A percentile compares a stretch with the other conserved stretches of the same genome.
These are phyloP conservation scores for Phytophthora macrochlamydospora DNA, from an alignment of 352 stramenopile genomes.

Conservation along the genomic window DNA sequence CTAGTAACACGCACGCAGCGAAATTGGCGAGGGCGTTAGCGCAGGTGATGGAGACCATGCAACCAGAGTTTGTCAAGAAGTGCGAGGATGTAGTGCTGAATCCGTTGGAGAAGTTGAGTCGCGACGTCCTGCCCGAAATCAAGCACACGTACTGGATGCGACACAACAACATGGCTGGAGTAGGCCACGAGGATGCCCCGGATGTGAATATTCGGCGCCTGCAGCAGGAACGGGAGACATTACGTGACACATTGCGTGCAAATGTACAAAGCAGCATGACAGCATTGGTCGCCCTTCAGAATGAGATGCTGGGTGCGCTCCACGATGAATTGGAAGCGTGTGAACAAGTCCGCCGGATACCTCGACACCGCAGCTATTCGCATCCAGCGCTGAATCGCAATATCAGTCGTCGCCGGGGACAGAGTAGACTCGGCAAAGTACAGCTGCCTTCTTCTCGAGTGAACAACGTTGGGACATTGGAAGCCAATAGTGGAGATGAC, in stretches of 20 bases:
- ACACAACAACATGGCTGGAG: slow-evolving; percentile 24
- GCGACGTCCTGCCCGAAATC: slow-evolving; percentile 65
- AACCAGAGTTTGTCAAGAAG: slow-evolving; percentile 46
- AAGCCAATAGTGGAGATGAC: background rate
- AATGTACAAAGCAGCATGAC: slow-evolving; percentile 66
- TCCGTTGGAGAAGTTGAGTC: slow-evolving; percentile 48
- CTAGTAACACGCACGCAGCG: slow-evolving; percentile 18
- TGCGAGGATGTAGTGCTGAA: slow-evolving; percentile 52
- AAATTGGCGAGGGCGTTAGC: slow-evolving; percentile 36
- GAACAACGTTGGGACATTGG: background rate
- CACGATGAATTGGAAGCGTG: slow-evolving; percentile 43
- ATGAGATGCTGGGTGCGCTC: slow-evolving; percentile 44
- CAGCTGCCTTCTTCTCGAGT: background rate
- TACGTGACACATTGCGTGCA: slow-evolving; percentile 44
- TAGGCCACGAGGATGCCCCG: slow-evolving; percentile 27
- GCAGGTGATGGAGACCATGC: slow-evolving; percentile 38
- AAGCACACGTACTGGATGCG: slow-evolving; percentile 83
- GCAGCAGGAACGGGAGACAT: slow-evolving; percentile 51
- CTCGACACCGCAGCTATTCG: slow-evolving; percentile 24
- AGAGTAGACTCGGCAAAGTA: background rate
- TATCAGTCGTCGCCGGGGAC: slow-evolving; percentile 15
- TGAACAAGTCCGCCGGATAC: slow-evolving; percentile 26
- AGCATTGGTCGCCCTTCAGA: slow-evolving; percentile 55
- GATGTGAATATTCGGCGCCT: slow-evolving; percentile 49
- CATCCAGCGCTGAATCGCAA: slow-evolving; percentile 20